These are phyloP conservation scores for Dissophora globulifera DNA, from an alignment of 192 early-diverging fungal species.

Conservation along the genomic window DNA sequence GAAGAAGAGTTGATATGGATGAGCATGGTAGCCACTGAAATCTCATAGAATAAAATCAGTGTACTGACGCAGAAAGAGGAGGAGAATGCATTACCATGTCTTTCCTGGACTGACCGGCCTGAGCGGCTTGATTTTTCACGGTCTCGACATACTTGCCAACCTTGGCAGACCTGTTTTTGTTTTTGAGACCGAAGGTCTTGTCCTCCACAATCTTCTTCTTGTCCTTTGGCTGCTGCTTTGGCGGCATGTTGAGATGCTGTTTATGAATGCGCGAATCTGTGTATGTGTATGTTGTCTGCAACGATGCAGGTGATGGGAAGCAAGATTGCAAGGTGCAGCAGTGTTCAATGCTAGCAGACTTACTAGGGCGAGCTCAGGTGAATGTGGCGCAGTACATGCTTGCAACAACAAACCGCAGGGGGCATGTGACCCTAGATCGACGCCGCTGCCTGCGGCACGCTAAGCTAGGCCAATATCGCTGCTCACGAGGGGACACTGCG, in stretches of 20 bases:
- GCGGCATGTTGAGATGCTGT: conserved; percentile 70
- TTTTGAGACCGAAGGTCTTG: conserved; percentile 98
- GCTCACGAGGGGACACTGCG: too few species aligned
- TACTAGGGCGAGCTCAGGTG: too few species aligned
- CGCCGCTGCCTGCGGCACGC: too few species aligned
- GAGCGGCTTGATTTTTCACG: conserved; percentile 84
- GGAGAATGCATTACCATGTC: conserved; percentile 37
- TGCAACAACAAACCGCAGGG: too few species aligned
- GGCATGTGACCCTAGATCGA: too few species aligned
- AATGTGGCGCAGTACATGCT: conserved; percentile 6
- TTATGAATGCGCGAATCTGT: not conserved
- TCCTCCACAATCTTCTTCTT: conserved; percentile 92
- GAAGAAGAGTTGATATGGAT: too few species aligned
- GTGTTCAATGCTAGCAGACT: too few species aligned
- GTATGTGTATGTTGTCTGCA: not conserved
- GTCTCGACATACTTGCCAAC: conserved; percentile 91
- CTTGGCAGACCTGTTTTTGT: conserved; percentile 97
- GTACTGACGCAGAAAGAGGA: too few species aligned
- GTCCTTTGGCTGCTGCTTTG: conserved; percentile 75
- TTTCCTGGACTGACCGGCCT: conserved; percentile 65
- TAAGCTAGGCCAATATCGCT: too few species aligned
- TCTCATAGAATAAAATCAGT: too few species aligned
- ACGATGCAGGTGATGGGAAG: conserved; percentile 2
- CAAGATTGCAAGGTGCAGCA: too few species aligned
- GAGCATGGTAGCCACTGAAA: too few species aligned